These are phyloP conservation scores for Talaromyces sp. DNA, from an alignment of 2,329 filamentous ascomycete species.

Conservation along the genomic window DNA sequence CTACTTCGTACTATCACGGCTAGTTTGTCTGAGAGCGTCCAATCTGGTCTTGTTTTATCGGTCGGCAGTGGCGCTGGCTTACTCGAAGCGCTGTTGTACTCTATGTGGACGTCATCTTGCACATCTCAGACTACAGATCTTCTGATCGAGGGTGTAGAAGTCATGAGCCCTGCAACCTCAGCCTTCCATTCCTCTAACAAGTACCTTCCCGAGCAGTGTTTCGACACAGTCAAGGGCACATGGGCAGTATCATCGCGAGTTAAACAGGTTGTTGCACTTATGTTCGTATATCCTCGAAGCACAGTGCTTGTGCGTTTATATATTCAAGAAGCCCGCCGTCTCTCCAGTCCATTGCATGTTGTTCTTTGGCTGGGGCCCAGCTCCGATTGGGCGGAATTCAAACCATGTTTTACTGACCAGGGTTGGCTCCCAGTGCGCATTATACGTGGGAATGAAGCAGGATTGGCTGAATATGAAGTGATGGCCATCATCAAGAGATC, in stretches of 20 bases:
- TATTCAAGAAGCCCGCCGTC: neutral
- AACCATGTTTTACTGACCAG: conserved; percentile 23
- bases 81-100: conserved; percentile 8
- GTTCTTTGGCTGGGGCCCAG: conserved; percentile 21
- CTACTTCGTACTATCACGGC: conserved; percentile 3
- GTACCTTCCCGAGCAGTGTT: conserved; percentile 8
- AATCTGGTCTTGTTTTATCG: conserved; percentile 5
- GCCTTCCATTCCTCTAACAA: neutral
- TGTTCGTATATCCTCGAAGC: conserved; percentile 10
- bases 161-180: neutral
- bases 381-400: conserved; percentile 23
- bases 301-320: neutral
- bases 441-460: neutral
- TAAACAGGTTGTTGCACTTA: neutral
- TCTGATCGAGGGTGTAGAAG: conserved; percentile 9
- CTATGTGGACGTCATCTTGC: neutral
- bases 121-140: neutral
- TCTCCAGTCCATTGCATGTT: neutral
- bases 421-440: conserved; percentile 11
- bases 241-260: conserved; percentile 5
- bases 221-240: neutral
- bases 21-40: neutral
- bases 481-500: neutral
- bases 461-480: conserved; percentile 7
- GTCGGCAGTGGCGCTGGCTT: conserved; percentile 11